Percentiles rank a stretch among this genome's conserved stretches.
Evolutionary conservation across 495 filamentous ascomycete species (phyloP).

Genomic region (Polyplosphaeria fusca): DNA sequence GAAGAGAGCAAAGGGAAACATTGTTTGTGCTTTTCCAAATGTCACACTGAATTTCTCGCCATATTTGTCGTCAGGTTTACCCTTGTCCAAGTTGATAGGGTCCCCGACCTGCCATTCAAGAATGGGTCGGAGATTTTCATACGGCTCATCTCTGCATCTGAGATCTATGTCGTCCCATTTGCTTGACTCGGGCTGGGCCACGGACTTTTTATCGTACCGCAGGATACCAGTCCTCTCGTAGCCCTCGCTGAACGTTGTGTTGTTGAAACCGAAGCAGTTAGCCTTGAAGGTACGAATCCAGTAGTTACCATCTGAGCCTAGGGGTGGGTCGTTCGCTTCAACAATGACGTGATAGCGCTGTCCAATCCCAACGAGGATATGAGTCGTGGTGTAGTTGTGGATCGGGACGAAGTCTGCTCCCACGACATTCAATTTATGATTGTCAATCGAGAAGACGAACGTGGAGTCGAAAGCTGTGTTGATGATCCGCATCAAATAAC

Average conservation of each 20-base stretch:
- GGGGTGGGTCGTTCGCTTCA: constrained; percentile 31
- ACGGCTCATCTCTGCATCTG: constrained; percentile 11
- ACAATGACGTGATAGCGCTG: constrained; percentile 41
- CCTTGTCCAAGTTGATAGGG: neutral
- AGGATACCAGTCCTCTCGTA: constrained; percentile 9
- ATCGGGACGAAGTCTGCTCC: constrained; percentile 38
- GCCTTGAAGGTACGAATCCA: constrained; percentile 15
- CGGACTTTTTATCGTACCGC: neutral
- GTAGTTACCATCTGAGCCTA: constrained; percentile 10
- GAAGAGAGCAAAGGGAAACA: constrained; percentile 5
- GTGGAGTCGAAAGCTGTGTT: constrained; percentile 36
- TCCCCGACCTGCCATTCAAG: neutral
- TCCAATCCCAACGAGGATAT: constrained; percentile 22
- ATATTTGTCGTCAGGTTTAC: neutral
- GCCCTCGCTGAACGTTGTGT: constrained; percentile 4
- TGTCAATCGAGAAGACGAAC: constrained; percentile 38
- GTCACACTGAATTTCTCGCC: neutral
- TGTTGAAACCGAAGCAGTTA: neutral
- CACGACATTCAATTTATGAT: constrained; percentile 34
- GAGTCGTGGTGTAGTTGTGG: constrained; percentile 8
- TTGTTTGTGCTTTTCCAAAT: neutral
- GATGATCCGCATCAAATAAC: constrained; percentile 37
- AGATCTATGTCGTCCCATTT: constrained; percentile 15
- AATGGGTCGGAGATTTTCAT: constrained; percentile 7
- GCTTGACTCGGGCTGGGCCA: neutral